Evolutionary conservation across 2,329 filamentous ascomycete genomes (phyloP).

Genomic region (Talaromyces marneffei): DNA sequence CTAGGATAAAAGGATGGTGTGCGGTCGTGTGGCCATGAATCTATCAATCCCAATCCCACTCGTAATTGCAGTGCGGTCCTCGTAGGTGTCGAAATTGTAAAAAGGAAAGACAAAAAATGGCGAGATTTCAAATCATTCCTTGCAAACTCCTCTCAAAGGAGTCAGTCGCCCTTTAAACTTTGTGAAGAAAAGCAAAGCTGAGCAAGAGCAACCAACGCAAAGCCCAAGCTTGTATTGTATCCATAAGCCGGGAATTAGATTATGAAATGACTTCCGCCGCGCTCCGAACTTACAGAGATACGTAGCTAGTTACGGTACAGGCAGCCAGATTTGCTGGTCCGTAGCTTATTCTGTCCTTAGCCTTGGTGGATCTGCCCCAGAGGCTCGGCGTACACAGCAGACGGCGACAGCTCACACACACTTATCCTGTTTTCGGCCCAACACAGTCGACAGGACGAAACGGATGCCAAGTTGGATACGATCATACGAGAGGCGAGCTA

Average conservation of each 20-base stretch:
- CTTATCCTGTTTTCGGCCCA: background rate
- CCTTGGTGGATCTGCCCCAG: background rate
- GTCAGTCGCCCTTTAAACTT: background rate
- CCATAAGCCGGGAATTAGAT: background rate
- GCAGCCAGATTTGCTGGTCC: background rate
- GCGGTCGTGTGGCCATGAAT: background rate
- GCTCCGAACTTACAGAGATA: too few species aligned
- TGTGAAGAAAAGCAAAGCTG: background rate
- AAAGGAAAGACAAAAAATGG: background rate
- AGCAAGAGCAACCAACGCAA: too few species aligned
- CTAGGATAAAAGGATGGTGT: background rate
- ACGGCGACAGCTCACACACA: background rate
- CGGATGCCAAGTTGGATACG: background rate
- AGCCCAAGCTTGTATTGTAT: background rate
- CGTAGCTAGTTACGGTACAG: too few species aligned
- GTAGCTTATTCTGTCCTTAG: background rate
- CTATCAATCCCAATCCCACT: background rate
- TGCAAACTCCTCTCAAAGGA: background rate
- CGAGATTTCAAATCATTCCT: background rate
- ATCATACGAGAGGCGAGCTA: background rate
- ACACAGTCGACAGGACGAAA: background rate
- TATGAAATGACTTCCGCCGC: background rate
- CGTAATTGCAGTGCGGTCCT: background rate
- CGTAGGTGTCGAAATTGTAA: background rate
- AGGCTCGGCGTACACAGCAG: background rate